These are phyloP conservation scores for Agrocybe praecox DNA, from an alignment of 768 basidiomycete genomes.

Conservation along the genomic window DNA sequence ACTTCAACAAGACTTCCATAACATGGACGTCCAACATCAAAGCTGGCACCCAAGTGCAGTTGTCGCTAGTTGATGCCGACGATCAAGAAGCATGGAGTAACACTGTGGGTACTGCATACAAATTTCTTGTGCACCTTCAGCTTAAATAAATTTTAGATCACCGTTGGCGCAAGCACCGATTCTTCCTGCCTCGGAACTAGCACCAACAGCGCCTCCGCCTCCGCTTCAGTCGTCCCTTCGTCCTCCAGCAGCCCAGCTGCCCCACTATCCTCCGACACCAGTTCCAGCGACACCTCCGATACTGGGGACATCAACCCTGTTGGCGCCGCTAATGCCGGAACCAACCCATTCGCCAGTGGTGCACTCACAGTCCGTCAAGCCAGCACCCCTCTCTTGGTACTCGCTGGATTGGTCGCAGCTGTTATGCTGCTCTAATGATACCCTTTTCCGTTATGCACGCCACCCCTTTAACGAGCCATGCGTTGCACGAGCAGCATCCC, in stretches of 20 bases:
- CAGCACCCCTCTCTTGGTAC: constrained; percentile 41
- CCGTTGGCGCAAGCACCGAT: constrained; percentile 38
- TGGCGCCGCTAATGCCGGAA: constrained; percentile 50
- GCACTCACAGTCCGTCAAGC: constrained; percentile 37
- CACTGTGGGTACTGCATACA: constrained; percentile 41
- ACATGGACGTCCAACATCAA: constrained; percentile 50
- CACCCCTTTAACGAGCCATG: constrained; percentile 6
- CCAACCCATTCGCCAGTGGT: constrained; percentile 32
- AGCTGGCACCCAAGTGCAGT: constrained; percentile 46
- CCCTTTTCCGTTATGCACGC: constrained; percentile 19
- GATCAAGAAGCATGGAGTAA: constrained; percentile 71
- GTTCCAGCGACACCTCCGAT: background rate
- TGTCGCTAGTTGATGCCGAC: constrained; percentile 55
- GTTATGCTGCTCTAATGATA: constrained; percentile 40
- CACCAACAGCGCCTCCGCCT: background rate
- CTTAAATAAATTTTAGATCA: constrained; percentile 33
- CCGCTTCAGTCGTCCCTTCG: constrained; percentile 14
- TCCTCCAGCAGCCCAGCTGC: constrained; percentile 6
- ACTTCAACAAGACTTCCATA: constrained; percentile 44
- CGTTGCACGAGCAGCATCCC: constrained; percentile 1
- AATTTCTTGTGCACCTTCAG: constrained; percentile 3
- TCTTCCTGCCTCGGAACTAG: constrained; percentile 36
- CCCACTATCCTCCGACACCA: constrained; percentile 1
- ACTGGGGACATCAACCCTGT: constrained; percentile 23
- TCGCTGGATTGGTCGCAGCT: constrained; percentile 42